Base-by-base conservation (phyloP, 257 asterid species). In the Knoxia roxburghii region DNA sequence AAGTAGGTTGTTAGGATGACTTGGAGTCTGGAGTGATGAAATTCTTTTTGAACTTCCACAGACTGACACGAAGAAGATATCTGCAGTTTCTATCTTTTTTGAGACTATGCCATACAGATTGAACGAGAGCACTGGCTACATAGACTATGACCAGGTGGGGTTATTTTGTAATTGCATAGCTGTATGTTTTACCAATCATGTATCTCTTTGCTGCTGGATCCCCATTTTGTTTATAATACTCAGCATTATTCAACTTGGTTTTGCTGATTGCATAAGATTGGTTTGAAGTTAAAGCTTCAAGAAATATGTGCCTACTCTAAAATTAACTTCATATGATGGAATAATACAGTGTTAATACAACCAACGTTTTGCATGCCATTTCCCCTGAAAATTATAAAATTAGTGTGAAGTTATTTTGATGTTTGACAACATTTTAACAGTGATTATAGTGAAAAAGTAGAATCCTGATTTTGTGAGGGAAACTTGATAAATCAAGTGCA, bases 41-140 rank as follows among this genome's bases (percentile, higher is more conserved):
- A 45, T 26, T 49, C 43, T 24, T 37, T 48, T 30, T 37, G 67
- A 18, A 54, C 63, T 56, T 8, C 32, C 53, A 79, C 37, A 91
- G 27, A 79, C 96, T 49, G 87, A 85, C 26, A 95, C 96, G 27
- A 91, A 91, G 89, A 91, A 91, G 86, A 91, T 91, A 33, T 87
- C 96, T 75, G 95, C 98, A 18, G 89, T 95, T 37, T 85, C 95
- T 68, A 89, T 91, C 67, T 91, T 89, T 55, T 89, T 89, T 61
- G 95, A 91, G 95, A 87, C 94, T 15, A 78, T 91, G 89, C 98
- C 98, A 6, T 91, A 89, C 68, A 89, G 91, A 91, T 87, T 92
- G 72, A 76, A 92, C 72, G 77, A 95, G 33, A 82, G 72, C 58
- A 87, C 92, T 0, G 98, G 98, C 17, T 92, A 89, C 56, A 92